phyloP scores from a whole-genome alignment of 305 asterid species.

The Fraxinus floribunda region DNA sequence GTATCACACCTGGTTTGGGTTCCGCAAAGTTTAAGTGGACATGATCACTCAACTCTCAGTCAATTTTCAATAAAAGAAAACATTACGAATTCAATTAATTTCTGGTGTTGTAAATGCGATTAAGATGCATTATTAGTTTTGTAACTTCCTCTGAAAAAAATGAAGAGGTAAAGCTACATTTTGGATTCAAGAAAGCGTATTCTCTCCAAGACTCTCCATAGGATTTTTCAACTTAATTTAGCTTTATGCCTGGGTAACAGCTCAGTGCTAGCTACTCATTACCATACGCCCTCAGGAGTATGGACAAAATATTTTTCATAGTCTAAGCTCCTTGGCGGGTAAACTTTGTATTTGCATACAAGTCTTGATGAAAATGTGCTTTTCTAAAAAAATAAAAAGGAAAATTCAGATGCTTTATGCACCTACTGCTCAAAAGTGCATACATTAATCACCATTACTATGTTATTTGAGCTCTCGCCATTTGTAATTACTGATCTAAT shows the following conservation, averaged over 20 bases:
- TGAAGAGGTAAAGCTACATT: neutral
- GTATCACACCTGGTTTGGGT: neutral
- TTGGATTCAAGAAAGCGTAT: neutral
- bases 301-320: neutral
- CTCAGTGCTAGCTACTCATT: neutral
- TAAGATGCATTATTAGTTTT: neutral
- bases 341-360: neutral
- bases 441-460: constrained; percentile 5
- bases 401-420: neutral
- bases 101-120: neutral
- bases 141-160: neutral
- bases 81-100: neutral
- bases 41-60: neutral
- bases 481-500: neutral
- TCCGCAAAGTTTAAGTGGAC: neutral
- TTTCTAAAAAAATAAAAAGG: neutral
- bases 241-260: neutral
- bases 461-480: neutral
- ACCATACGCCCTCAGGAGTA: neutral
- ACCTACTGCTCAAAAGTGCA: neutral
- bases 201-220: neutral
- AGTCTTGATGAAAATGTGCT: neutral
- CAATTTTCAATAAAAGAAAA: neutral
- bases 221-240: neutral
- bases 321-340: neutral